Evolutionary conservation across 2,329 filamentous ascomycete species (phyloP), one percentile per base, ranked within the genome.

Genomic region (Alternaria sp.): DNA sequence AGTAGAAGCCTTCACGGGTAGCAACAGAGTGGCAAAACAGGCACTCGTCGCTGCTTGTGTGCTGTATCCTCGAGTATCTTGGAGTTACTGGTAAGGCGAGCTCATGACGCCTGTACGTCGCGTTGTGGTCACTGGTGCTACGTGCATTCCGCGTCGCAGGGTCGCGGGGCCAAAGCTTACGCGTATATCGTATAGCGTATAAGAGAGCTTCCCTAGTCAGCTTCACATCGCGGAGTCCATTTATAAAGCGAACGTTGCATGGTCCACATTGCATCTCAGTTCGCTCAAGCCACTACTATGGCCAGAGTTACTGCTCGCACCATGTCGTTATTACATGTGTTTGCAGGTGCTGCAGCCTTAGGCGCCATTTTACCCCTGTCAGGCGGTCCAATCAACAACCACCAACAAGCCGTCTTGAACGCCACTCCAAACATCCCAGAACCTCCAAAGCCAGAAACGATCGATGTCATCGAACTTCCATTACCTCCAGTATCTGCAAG

Each of bases 401-500:
- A 36, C 32, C 32, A 36, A 36, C 32, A 36, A 36, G 12, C 32
- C 32, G 12, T 36, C 32, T 36, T 36, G 32, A 36, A 6, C 14
- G 32, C 32, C 14, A 6, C 32, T 36, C 32, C 32, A 36, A 36
- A 0, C 2, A 14, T 36, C 5, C 32, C 32, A 36, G 5, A 36
- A 11, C 38, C 36, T 9, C 54, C 36, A 8, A 8, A 20, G 16
- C 44, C 54, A 5, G 54, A 56, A 34, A 26, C 4, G 4, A 42
- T 82, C 43, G 63, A 68, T 1, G 64, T 82, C 36, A 59, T 67
- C 12, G 70, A 78, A 52, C 67, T 82, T 0, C 75, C 78, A 0
- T 58, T 82, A 18, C 81, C 80, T 7, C 81, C 80, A 0, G 75
- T 79, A 1, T 64, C 70, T 0, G 54, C 70, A 1, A 71, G 51